Evolutionary conservation across 1,139 yeast genomes (phyloP).

Genomic region (Candida anutae): DNA sequence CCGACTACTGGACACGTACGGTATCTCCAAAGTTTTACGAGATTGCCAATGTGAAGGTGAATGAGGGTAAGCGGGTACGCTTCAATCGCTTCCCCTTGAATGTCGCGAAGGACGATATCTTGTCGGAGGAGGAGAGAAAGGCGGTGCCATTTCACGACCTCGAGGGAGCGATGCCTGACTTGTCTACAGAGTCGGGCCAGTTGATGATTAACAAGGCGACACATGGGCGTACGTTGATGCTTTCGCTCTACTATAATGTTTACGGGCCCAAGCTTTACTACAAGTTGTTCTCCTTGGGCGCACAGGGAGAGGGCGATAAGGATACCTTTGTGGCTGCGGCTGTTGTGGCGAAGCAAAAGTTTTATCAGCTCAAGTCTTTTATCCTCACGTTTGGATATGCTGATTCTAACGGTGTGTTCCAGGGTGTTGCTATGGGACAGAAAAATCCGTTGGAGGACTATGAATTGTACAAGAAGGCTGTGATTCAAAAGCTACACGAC

Average conservation of each 20-base stretch:
- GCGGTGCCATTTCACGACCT: constrained; percentile 40
- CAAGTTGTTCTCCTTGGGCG: constrained; percentile 51
- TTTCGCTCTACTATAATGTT: constrained; percentile 49
- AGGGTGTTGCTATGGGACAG: constrained; percentile 38
- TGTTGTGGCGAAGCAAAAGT: constrained; percentile 33
- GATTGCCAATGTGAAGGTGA: constrained; percentile 47
- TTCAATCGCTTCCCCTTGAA: constrained; percentile 9
- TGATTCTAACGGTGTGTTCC: constrained; percentile 16
- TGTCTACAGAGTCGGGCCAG: constrained; percentile 62
- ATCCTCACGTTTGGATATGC: constrained; percentile 26
- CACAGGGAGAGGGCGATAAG: constrained; percentile 61
- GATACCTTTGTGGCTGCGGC: constrained; percentile 60
- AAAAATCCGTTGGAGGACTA: constrained; percentile 26
- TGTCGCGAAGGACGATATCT: constrained; percentile 1
- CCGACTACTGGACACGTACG: constrained; percentile 76
- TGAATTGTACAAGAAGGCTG: constrained; percentile 10
- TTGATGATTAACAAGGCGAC: constrained; percentile 44
- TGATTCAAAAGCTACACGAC: constrained; percentile 5
- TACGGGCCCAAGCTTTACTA: constrained; percentile 54
- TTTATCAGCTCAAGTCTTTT: constrained; percentile 42
- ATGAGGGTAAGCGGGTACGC: constrained; percentile 18
- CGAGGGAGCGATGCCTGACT: constrained; percentile 50
- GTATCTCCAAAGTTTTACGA: constrained; percentile 63
- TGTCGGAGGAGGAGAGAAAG: constrained; percentile 19
- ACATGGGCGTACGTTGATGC: constrained; percentile 44